Evolutionary conservation across 2,329 filamentous ascomycete genomes (phyloP), one percentile per base, ranked within the genome.

Genomic region (Arachnomyces sp.): DNA sequence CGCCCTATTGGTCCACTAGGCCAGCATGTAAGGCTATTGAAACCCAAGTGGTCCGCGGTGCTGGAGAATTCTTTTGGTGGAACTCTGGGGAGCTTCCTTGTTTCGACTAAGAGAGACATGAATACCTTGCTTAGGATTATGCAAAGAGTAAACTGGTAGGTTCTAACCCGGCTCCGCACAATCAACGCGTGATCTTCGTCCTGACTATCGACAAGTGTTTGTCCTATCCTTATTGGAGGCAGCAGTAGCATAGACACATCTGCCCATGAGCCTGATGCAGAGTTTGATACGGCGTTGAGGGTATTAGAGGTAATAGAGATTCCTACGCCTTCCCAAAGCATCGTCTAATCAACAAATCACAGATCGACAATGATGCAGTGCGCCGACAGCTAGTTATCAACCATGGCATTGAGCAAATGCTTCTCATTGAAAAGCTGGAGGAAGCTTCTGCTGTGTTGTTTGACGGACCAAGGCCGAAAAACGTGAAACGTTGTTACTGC

Each of bases 1-100:
- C 81, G 74, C 46, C 92, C 92, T 2, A 70, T 96, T 28, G 92
- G 92, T 0, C 92, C 92, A 0, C 69, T 96, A 11, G 92, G 89
- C 20, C 69, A 79, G 16, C 76, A 92, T 53, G 73, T 98, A 38
- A 80, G 79, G 49, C 67, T 98, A 16, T 66, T 79, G 28, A 81
- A 90, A 49, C 82, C 85, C 1, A 73, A 85, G 51, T 98, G 92
- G 92, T 83, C 82, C 1, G 74, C 77, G 1, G 79, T 94, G 32
- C 61, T 98, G 11, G 92, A 98, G 57, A 82, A 75, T 46, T 76
- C 76, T 1, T 73, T 94, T 34, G 85, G 85, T n/a, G 63, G 61
- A 3, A 70, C 67, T 0, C 66, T 96, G 25, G 82, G 79, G 46
- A 79, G 76, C 1, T 98, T 96, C 55, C 76, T 94, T 37, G 89